Percentiles rank a stretch among this genome's conserved stretches.
These are phyloP conservation scores for Tuber magnatum DNA, from an alignment of 495 filamentous ascomycete genomes.

Conservation along the genomic window DNA sequence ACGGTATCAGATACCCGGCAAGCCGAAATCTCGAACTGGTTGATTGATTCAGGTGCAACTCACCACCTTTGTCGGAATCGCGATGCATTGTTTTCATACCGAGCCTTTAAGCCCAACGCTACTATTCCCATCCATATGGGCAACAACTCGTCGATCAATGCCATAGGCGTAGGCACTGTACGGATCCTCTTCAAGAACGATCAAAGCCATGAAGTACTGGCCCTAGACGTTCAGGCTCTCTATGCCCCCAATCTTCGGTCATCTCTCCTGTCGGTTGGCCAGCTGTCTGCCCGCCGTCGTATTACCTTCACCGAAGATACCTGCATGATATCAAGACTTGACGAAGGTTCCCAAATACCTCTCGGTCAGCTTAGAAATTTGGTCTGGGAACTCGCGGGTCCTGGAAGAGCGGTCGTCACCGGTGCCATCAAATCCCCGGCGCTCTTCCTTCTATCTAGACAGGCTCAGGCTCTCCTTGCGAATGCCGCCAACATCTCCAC, in stretches of 20 bases:
- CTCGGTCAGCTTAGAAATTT: background rate
- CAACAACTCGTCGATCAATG: background rate
- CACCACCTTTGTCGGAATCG: slow-evolving; percentile 2
- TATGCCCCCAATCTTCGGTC: background rate
- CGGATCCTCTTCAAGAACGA: background rate
- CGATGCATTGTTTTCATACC: background rate
- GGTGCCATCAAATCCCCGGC: background rate
- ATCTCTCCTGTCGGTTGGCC: slow-evolving; percentile 5
- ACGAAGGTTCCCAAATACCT: background rate
- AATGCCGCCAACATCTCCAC: background rate
- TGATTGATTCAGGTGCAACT: slow-evolving; percentile 12
- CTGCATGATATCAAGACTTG: background rate
- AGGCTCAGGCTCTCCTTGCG: background rate
- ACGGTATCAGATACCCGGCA: background rate
- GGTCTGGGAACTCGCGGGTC: background rate
- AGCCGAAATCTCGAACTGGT: slow-evolving; percentile 2
- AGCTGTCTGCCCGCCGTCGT: background rate
- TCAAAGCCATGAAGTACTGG: background rate
- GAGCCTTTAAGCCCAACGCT: background rate
- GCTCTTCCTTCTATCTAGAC: background rate
- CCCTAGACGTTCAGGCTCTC: slow-evolving; percentile 4
- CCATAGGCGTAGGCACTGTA: background rate
- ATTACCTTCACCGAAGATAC: background rate
- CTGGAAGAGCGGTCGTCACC: background rate
- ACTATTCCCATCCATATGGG: background rate